Base-by-base conservation (phyloP, 768 basidiomycete genomes). In the Mrakia gelida region DNA sequence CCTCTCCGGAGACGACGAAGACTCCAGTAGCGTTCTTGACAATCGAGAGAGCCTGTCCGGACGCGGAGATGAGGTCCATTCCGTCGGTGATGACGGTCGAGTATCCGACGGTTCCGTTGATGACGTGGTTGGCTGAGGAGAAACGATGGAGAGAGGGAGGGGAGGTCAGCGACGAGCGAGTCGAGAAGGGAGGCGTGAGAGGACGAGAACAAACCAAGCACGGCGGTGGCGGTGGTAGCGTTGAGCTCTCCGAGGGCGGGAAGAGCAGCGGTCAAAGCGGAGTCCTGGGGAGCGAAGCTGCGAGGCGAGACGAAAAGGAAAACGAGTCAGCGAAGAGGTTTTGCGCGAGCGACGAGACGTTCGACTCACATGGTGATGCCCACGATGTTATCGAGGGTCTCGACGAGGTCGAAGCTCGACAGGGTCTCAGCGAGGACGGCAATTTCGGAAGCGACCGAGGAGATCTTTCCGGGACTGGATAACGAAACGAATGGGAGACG, bases 91-190 rank as follows among this genome's bases (percentile, higher is more conserved):
- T 18, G 41, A 70, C 38, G 23, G 41, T 26, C 11, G 67, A 70
- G 67, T 70, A 70, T 4, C 67, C 67, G 23, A 70, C 67, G 67
- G 67, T 70, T 21, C 67, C 67, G 67, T 70, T 70, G 38, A 70
- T 41, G 67, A 70, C 67, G 67, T 70, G 67, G 67, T 70, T 70
- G 26, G 67, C 32, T 59, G 54, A 28, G n/a, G 21, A 56, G 13
- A 59, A 59, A 1, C n/a, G 13, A 26, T n/a, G 9, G n/a, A 18
- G 13, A 26, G 9, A 18, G 28, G 59, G 13, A 59, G 7, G 0
- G 26, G 26, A 59, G 26, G 28, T 59, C 59, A 59, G 59, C 49
- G 59, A 8, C n/a, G n/a, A 26, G 11, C 56, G n/a, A 26, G 21
- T 56, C 26, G 7, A 26, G 56, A 26, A 7, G 23, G 26, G 11